These are phyloP conservation scores for Trichoderma arundinaceum DNA, from an alignment of 2,329 filamentous ascomycete species.

Conservation along the genomic window DNA sequence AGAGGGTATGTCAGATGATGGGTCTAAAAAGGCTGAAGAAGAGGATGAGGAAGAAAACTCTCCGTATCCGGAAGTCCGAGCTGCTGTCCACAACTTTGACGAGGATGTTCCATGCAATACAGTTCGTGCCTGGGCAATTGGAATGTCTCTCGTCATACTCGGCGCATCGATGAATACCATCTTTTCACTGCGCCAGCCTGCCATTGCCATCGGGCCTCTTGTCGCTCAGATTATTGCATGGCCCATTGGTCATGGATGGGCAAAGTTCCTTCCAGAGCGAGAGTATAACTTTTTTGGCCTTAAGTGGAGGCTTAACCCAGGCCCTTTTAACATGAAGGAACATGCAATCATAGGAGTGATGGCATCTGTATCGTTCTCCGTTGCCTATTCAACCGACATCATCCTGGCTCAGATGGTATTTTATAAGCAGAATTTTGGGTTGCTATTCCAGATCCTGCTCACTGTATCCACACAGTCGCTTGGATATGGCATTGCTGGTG, in stretches of 20 bases:
- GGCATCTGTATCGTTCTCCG: conserved; percentile 73
- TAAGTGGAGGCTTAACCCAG: conserved; percentile 66
- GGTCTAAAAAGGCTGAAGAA: conserved; percentile 43
- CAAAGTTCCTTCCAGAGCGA: conserved; percentile 57
- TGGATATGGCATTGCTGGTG: conserved; percentile 71
- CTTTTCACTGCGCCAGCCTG: conserved; percentile 66
- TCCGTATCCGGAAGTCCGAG: conserved; percentile 69
- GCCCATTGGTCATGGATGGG: conserved; percentile 67
- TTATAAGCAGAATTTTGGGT: conserved; percentile 72
- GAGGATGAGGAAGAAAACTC: conserved; percentile 63
- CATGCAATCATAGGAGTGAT: conserved; percentile 72
- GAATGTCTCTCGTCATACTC: conserved; percentile 59
- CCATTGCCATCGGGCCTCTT: conserved; percentile 64
- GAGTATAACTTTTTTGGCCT: conserved; percentile 59
- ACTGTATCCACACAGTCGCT: conserved; percentile 72
- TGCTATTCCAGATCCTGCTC: conserved; percentile 69
- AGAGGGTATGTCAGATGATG: conserved; percentile 40
- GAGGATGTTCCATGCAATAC: conserved; percentile 71
- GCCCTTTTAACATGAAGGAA: conserved; percentile 74
- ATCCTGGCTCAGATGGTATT: conserved; percentile 73
- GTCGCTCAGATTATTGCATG: conserved; percentile 69
- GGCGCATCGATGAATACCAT: conserved; percentile 68
- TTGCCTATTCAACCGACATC: conserved; percentile 75
- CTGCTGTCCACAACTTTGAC: conserved; percentile 68
- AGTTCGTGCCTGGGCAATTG: conserved; percentile 68